A percentile compares a stretch with the other conserved stretches of the same genome.
phyloP scores from a whole-genome alignment of 352 stramenopile species.

The Phytophthora pisi region DNA sequence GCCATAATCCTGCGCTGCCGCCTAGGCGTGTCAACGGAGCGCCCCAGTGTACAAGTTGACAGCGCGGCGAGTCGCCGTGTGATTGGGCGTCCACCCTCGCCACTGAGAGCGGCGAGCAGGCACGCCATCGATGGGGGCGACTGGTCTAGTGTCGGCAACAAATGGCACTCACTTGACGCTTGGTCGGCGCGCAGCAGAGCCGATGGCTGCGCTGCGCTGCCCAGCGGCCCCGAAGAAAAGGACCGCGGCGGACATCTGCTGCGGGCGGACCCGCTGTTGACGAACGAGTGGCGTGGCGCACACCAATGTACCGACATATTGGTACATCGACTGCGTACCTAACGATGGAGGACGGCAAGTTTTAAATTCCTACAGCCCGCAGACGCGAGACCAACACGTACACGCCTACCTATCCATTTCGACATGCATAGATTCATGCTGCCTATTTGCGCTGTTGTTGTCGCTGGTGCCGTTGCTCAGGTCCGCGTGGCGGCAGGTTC shows the following conservation, averaged over 20 bases:
- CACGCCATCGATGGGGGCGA: slow-evolving; percentile 5
- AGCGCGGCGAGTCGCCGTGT: slow-evolving; percentile 17
- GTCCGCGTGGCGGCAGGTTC: not conserved
- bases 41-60: slow-evolving; percentile 30
- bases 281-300: slow-evolving; percentile 1
- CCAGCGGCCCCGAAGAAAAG: not conserved
- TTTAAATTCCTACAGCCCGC: not conserved
- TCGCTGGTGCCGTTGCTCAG: not conserved
- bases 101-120: slow-evolving; percentile 13
- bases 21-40: not conserved
- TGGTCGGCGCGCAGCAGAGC: too few relatives aligned
- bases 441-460: not conserved
- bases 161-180: too few relatives aligned
- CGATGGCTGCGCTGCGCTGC: not conserved
- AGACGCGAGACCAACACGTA: not conserved
- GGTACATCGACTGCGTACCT: not conserved
- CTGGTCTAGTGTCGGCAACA: not conserved
- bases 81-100: slow-evolving; percentile 23
- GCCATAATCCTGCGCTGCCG: not conserved
- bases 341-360: not conserved
- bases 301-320: not conserved
- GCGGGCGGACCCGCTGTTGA: not conserved
- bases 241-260: slow-evolving; percentile 3
- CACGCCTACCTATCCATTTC: not conserved
- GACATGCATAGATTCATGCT: not conserved